phyloP scores from a whole-genome alignment of 805 yeast species.

The Wickerhamiella vanderwaltii region DNA sequence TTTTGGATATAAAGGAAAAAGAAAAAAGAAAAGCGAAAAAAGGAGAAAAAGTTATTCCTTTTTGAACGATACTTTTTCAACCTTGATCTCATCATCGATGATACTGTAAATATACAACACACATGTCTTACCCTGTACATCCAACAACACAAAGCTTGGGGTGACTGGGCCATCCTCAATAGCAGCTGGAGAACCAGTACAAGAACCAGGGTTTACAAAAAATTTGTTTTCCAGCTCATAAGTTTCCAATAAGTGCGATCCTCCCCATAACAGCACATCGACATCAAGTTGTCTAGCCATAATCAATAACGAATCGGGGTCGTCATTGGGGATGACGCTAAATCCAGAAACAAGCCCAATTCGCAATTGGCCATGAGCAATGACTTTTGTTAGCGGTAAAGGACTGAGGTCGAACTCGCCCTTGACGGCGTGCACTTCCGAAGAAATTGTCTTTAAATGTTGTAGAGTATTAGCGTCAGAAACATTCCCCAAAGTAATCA shows the following conservation, averaged over 20 bases:
- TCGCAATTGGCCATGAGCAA: constrained; percentile 56
- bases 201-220: constrained; percentile 93
- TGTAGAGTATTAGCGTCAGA: constrained; percentile 50
- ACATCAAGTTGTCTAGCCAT: constrained; percentile 86
- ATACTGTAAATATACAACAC: constrained; percentile 77
- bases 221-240: constrained; percentile 85
- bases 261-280: constrained; percentile 85
- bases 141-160: constrained; percentile 83
- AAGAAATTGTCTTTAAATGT: constrained; percentile 55
- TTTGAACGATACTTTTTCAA: constrained; percentile 68
- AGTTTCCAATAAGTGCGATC: constrained; percentile 86
- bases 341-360: constrained; percentile 82
- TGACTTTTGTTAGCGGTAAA: constrained; percentile 52
- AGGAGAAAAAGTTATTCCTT: too few species aligned
- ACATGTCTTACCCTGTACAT: constrained; percentile 67
- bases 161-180: constrained; percentile 44
- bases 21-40: too few species aligned
- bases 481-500: constrained; percentile 73
- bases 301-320: constrained; percentile 69
- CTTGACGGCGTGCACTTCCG: constrained; percentile 60
- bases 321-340: constrained; percentile 71
- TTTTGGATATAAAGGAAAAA: too few species aligned
- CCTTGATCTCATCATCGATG: constrained; percentile 72
- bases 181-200: constrained; percentile 79
- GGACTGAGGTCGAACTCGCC: constrained; percentile 65